A percentile compares a stretch with the other conserved stretches of the same genome.
Conservation (phyloP, 768 basidiomycete genomes). For the Lactarius tabidus region DNA sequence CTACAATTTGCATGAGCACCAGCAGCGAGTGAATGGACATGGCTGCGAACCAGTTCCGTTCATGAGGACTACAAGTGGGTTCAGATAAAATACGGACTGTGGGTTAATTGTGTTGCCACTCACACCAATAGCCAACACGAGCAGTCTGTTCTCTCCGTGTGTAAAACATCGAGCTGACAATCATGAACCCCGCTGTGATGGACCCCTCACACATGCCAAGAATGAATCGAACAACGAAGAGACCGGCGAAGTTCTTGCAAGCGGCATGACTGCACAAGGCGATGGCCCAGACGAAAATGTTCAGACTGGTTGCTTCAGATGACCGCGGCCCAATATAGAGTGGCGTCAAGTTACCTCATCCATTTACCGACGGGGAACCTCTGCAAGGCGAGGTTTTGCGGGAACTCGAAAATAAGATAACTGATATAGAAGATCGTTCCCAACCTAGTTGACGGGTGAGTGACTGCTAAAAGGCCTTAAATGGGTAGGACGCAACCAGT, state of each 20-base stretch:
- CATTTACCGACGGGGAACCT: slow-evolving; percentile 74
- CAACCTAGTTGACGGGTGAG: slow-evolving; percentile 42
- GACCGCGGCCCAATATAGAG: background rate
- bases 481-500: slow-evolving; percentile 43
- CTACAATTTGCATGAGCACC: slow-evolving; percentile 33
- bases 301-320: slow-evolving; percentile 40
- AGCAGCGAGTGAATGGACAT: background rate
- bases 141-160: slow-evolving; percentile 65
- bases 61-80: slow-evolving; percentile 56
- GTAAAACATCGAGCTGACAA: slow-evolving; percentile 76
- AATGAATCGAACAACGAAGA: slow-evolving; percentile 60
- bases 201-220: slow-evolving; percentile 70
- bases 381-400: slow-evolving; percentile 68
- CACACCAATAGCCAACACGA: slow-evolving; percentile 75
- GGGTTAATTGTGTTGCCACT: slow-evolving; percentile 30
- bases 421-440: slow-evolving; percentile 73
- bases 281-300: slow-evolving; percentile 64
- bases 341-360: slow-evolving; percentile 54
- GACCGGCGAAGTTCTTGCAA: slow-evolving; percentile 62
- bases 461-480: too few species aligned
- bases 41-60: slow-evolving; percentile 55
- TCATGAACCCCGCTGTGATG: slow-evolving; percentile 73
- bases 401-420: slow-evolving; percentile 68
- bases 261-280: slow-evolving; percentile 61
- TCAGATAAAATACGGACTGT: background rate